Conservation (phyloP, 2,329 filamentous ascomycete species). For the Leptoxyphium fumago region DNA sequence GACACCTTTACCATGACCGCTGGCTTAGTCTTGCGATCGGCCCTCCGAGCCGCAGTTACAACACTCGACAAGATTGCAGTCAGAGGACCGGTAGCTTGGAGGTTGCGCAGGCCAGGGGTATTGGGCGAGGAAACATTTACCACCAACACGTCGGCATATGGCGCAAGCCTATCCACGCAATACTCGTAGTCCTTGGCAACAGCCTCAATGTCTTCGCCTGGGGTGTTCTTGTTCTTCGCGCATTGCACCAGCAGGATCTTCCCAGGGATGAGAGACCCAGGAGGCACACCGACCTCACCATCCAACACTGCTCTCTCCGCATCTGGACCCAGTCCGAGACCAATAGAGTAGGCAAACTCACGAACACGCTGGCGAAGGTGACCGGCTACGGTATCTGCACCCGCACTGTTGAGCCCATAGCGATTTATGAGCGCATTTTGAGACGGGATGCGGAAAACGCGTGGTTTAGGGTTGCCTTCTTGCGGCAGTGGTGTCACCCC, state of each 20-base stretch:
- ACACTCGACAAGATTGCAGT: constrained; percentile 69
- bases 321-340: constrained; percentile 46
- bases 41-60: constrained; percentile 57
- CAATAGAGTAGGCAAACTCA: constrained; percentile 56
- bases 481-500: constrained; percentile 82
- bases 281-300: constrained; percentile 60
- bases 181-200: constrained; percentile 72
- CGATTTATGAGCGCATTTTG: constrained; percentile 86
- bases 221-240: constrained; percentile 90
- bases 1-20: constrained; percentile 96
- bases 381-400: constrained; percentile 74
- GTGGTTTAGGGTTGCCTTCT: constrained; percentile 70
- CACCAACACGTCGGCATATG: constrained; percentile 88
- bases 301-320: constrained; percentile 61
- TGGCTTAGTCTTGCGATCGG: constrained; percentile 57
- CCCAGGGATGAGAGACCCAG: constrained; percentile 64
- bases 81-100: constrained; percentile 74
- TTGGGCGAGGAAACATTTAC: constrained; percentile 97
- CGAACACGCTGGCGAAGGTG: constrained; percentile 64
- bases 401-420: constrained; percentile 86
- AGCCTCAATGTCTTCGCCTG: constrained; percentile 69
- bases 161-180: constrained; percentile 68
- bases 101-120: constrained; percentile 73
- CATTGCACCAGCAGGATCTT: constrained; percentile 79
- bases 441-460: constrained; percentile 73